phyloP scores from a whole-genome alignment of 495 filamentous ascomycete genomes.

The Aspergillus sclerotiicarbonarius region DNA sequence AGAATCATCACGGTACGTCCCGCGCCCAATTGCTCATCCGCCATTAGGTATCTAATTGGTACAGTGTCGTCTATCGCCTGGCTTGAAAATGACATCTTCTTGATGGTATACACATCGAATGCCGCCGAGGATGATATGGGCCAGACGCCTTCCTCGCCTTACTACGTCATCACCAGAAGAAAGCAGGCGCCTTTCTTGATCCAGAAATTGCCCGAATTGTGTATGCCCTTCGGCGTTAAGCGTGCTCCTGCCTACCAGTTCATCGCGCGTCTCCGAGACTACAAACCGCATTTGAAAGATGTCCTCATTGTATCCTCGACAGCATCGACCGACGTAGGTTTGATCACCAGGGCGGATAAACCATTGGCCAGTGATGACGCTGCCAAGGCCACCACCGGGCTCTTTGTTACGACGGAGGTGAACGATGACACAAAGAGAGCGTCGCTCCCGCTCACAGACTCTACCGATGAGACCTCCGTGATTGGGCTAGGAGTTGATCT shows the following conservation, averaged over 20 bases:
- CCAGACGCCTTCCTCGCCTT: conserved; percentile 56
- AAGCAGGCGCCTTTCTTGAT: conserved; percentile 57
- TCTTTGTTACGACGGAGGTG: conserved; percentile 71
- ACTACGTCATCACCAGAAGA: conserved; percentile 72
- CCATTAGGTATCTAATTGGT: conserved; percentile 17
- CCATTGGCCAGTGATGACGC: conserved; percentile 61
- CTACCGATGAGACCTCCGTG: conserved; percentile 67
- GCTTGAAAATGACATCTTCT: conserved; percentile 85
- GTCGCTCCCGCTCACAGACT: conserved; percentile 70
- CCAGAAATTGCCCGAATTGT: conserved; percentile 69
- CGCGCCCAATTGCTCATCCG: not conserved
- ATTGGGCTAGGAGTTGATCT: conserved; percentile 83
- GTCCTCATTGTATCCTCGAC: conserved; percentile 80
- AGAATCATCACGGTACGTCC: conserved; percentile 62
- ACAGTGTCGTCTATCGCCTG: conserved; percentile 82
- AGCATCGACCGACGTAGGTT: conserved; percentile 68
- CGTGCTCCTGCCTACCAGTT: conserved; percentile 72
- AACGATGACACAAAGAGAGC: conserved; percentile 77
- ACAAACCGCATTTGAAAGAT: conserved; percentile 74
- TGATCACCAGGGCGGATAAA: conserved; percentile 69
- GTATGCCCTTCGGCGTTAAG: conserved; percentile 64
- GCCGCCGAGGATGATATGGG: conserved; percentile 52
- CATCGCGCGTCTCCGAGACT: conserved; percentile 69
- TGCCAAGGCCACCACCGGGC: conserved; percentile 55
- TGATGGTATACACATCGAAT: conserved; percentile 70